Conservation (phyloP, 164 flowering plant species). For the Platanus orientalis region DNA sequence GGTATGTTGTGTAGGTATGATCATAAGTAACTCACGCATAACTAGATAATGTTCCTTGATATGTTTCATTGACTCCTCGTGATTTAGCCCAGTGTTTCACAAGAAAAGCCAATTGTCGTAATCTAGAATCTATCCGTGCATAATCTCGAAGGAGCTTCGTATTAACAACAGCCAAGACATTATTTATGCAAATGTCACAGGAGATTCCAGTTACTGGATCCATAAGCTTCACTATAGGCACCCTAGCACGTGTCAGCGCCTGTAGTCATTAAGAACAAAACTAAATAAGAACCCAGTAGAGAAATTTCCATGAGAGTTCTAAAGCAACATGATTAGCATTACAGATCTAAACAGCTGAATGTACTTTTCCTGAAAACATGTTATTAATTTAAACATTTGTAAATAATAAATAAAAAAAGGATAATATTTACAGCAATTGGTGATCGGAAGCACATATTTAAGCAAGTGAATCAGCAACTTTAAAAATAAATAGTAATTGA, state of each 20-base stretch:
- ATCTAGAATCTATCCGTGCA: conserved; percentile 77
- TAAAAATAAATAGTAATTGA: too few species aligned
- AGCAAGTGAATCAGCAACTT: too few species aligned
- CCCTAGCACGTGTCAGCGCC: conserved; percentile 96
- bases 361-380: not conserved
- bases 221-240: conserved; percentile 96
- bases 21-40: conserved; percentile 80
- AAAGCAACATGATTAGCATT: not conserved
- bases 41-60: conserved; percentile 95
- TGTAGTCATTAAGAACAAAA: conserved; percentile 25
- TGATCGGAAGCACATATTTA: too few species aligned
- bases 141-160: conserved; percentile 92
- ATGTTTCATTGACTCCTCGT: conserved; percentile 90
- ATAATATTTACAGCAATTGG: too few species aligned
- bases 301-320: not conserved
- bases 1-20: not conserved
- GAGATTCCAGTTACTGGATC: conserved; percentile 93
- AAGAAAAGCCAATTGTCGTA: conserved; percentile 83
- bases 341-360: not conserved
- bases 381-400: not conserved
- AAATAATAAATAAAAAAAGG: not conserved
- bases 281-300: not conserved
- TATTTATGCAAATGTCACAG: conserved; percentile 94
- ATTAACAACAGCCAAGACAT: conserved; percentile 88
- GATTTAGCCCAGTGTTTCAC: conserved; percentile 98